A percentile compares a stretch with the other conserved stretches of the same genome.
phyloP scores from a whole-genome alignment of 164 flowering plant genomes.

The Liriodendron chinense region DNA sequence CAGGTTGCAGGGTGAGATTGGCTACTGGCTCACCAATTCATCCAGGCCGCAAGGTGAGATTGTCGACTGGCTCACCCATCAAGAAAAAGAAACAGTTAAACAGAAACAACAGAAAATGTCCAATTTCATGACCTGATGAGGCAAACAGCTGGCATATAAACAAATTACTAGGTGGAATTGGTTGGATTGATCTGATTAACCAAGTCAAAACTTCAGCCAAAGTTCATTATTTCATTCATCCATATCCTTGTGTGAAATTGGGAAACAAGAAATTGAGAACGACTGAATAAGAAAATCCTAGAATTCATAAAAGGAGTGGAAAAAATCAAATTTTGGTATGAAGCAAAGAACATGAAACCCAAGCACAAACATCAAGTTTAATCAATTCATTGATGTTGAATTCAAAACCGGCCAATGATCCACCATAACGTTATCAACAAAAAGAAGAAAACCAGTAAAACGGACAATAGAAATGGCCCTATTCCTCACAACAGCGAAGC shows the following conservation, averaged over 20 bases:
- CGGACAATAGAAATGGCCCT: background rate
- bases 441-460: background rate
- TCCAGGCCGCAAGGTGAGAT: too few relatives aligned
- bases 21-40: background rate
- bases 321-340: too few relatives aligned
- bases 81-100: background rate
- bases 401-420: background rate
- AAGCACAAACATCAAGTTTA: too few relatives aligned
- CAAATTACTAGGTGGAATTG: background rate
- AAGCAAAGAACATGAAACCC: too few relatives aligned
- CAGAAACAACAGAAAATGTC: too few relatives aligned
- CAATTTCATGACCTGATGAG: background rate
- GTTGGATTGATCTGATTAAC: too few relatives aligned
- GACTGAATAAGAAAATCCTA: too few relatives aligned
- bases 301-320: too few relatives aligned
- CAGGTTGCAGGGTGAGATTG: background rate
- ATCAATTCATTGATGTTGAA: too few relatives aligned
- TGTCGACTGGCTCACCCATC: background rate
- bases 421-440: background rate
- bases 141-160: background rate
- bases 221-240: background rate
- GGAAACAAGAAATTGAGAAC: background rate
- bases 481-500: background rate
- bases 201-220: background rate
- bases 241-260: background rate